A percentile compares a stretch with the other conserved stretches of the same genome.
phyloP scores from a whole-genome alignment of 495 filamentous ascomycete species.

The Parathielavia hyrcaniae region DNA sequence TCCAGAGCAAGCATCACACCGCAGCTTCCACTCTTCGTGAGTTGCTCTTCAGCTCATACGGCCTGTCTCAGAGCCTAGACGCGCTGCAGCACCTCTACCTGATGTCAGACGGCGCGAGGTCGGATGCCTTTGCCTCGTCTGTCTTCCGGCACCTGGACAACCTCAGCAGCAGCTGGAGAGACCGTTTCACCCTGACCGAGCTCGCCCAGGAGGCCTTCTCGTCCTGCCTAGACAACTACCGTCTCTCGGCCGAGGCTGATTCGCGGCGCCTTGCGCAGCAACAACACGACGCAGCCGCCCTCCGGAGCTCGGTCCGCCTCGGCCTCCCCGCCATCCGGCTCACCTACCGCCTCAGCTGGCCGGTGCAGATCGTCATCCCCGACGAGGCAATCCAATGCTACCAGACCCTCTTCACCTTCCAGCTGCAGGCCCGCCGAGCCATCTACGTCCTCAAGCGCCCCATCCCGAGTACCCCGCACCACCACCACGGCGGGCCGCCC shows the following conservation, averaged over 20 bases:
- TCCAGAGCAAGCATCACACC: conserved; percentile 62
- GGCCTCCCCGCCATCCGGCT: conserved; percentile 53
- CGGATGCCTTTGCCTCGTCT: conserved; percentile 55
- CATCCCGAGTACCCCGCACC: conserved; percentile 35
- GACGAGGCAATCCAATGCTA: conserved; percentile 56
- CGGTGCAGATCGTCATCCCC: conserved; percentile 74
- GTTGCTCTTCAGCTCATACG: conserved; percentile 62
- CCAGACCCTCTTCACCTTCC: conserved; percentile 62
- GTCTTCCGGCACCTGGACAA: conserved; percentile 75
- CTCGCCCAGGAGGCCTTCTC: conserved; percentile 65
- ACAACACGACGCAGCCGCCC: conserved; percentile 26
- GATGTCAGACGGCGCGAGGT: conserved; percentile 59
- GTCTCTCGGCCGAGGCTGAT: conserved; percentile 51
- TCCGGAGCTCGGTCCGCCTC: conserved; percentile 41
- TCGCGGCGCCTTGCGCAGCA: conserved; percentile 27
- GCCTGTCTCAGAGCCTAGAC: conserved; percentile 58
- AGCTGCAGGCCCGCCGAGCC: conserved; percentile 72
- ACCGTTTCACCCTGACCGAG: conserved; percentile 76
- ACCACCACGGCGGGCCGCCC: conserved; percentile 17
- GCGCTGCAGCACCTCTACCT: conserved; percentile 68
- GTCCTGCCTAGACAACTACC: conserved; percentile 49
- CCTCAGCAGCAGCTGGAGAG: conserved; percentile 63
- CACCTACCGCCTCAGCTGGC: conserved; percentile 68
- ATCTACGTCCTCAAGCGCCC: conserved; percentile 59
- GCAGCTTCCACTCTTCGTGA: conserved; percentile 58